These are phyloP conservation scores for Ciborinia camelliae DNA, from an alignment of 2,329 filamentous ascomycete genomes.

Conservation along the genomic window DNA sequence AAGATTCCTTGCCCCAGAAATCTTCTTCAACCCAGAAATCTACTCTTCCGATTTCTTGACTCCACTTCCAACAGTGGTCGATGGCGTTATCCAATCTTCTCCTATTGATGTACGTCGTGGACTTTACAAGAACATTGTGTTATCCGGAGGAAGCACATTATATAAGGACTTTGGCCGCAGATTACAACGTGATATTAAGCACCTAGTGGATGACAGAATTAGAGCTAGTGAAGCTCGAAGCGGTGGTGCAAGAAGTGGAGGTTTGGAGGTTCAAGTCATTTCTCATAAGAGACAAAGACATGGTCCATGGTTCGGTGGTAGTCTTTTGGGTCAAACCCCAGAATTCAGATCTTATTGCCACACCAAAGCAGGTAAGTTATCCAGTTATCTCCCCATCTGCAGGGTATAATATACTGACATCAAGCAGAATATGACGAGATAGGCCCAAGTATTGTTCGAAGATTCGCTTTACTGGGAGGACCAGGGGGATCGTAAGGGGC, in stretches of 20 bases:
- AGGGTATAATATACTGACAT: background rate
- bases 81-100: conserved; percentile 94
- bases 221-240: conserved; percentile 87
- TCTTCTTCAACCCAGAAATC: conserved; percentile 99
- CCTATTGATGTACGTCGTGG: conserved; percentile 96
- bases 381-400: background rate
- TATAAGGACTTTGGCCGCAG: conserved; percentile 98
- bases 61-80: conserved; percentile 88
- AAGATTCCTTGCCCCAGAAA: conserved; percentile 95
- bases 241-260: conserved; percentile 84
- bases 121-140: conserved; percentile 98
- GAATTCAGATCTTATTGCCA: conserved; percentile 99
- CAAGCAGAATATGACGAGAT: conserved; percentile 74
- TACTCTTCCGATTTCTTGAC: conserved; percentile 99
- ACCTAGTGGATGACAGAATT: conserved; percentile 90
- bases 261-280: conserved; percentile 94
- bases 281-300: conserved; percentile 96
- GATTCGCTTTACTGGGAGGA: conserved; percentile 90
- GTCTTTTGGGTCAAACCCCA: conserved; percentile 91
- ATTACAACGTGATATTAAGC: conserved; percentile 94
- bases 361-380: conserved; percentile 61
- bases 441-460: conserved; percentile 89
- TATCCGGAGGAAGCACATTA: conserved; percentile 92
- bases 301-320: conserved; percentile 97
- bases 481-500: conserved; percentile 68